Evolutionary conservation across 139 green algal genomes (phyloP).

Genomic region (Ettlia oleoabundans): DNA sequence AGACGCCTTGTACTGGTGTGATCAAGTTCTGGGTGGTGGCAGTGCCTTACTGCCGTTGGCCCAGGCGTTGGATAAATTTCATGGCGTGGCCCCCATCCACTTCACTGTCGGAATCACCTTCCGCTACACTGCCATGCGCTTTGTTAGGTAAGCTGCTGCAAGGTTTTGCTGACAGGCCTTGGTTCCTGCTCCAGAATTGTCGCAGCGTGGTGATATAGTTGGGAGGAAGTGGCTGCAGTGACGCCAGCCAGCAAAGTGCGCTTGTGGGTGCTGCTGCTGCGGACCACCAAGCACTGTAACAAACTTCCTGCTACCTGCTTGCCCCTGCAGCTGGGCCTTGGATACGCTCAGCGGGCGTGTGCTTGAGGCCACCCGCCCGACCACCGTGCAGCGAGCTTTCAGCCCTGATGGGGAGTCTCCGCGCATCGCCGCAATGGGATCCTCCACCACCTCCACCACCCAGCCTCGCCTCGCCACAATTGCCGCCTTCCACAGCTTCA

Average conservation of each 20-base stretch:
- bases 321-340: constrained; percentile 14
- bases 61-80: background rate
- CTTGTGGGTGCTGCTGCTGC: too few relatives aligned
- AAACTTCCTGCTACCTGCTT: too few relatives aligned
- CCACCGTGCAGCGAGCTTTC: background rate
- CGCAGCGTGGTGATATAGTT: too few relatives aligned
- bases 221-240: too few relatives aligned
- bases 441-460: too few relatives aligned
- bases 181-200: too few relatives aligned
- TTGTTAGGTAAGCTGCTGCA: background rate
- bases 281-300: too few relatives aligned
- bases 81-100: background rate
- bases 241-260: too few relatives aligned
- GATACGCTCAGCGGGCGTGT: background rate
- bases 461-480: too few relatives aligned
- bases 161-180: background rate
- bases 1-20: background rate
- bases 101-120: background rate
- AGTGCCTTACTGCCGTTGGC: background rate
- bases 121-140: constrained; percentile 28
- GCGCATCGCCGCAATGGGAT: constrained; percentile 5
- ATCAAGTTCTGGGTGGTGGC: background rate
- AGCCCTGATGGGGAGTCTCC: background rate
- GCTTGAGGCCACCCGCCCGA: background rate
- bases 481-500: too few relatives aligned